Evolutionary conservation across 1,139 yeast species (phyloP), one percentile per base, ranked within the genome.

Genomic region (Kluyveromyces sp.): DNA sequence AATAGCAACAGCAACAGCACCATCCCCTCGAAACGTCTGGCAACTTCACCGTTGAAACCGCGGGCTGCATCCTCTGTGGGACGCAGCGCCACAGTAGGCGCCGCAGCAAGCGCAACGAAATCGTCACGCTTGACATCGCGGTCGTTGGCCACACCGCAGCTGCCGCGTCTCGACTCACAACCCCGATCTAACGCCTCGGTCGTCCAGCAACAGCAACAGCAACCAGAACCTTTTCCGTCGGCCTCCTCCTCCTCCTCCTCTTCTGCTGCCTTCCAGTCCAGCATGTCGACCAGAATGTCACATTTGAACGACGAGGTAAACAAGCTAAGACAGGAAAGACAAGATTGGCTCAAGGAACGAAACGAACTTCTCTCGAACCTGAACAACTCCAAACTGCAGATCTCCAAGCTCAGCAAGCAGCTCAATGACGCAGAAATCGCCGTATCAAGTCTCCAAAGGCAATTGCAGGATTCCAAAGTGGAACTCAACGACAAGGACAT

Each of bases 41-140:
- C 88, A 0, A 70, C 84, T 0, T 81, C 88, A 0, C 89, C 89
- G 0, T 73, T 78, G 30, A 81, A 79, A 54, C 65, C 77, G 30
- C 62, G 64, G 5, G 44, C 48, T 29, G 45, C 43, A 31, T 45
- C 53, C 2, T 39, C 50, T 8, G 41, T 41, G 25, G 48, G 51
- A 48, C 42, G 34, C n/a, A 42, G 28, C 21, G 21, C 21, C 21
- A 15, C 21, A 15, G 21, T 15, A 15, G 21, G 21, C 21, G 21
- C 21, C 21, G 21, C 21, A 15, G 21, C 21, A 15, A 15, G 21
- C 21, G 21, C 21, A 15, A 38, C 41, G 10, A 26, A 39, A 27
- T 38, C 48, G 4, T 51, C 58, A n/a, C 45, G 57, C 33, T 44
- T 54, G 7, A 56, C 58, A 7, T 53, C 58, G 5, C 46, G 56